phyloP scores from a whole-genome alignment of 176 grass and related monocot species.

The Carex scoparia region DNA sequence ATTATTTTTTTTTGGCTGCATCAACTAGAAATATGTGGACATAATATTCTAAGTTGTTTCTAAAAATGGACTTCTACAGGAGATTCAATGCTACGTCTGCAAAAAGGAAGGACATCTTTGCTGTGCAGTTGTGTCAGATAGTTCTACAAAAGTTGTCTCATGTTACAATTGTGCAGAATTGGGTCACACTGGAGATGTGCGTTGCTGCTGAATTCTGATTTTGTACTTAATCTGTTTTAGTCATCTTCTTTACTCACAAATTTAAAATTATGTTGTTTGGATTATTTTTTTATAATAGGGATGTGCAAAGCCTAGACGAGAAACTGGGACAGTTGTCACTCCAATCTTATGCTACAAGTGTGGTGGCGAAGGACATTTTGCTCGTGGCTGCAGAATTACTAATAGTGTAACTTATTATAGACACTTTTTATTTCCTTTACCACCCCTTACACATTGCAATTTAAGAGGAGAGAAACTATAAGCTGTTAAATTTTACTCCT shows the following conservation, averaged over 20 bases:
- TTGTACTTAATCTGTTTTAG: not conserved
- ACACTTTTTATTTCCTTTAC: not conserved
- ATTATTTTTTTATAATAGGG: constrained; percentile 42
- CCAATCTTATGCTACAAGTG: constrained; percentile 56
- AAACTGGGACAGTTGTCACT: constrained; percentile 28
- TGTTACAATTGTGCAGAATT: constrained; percentile 94
- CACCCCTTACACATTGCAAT: not conserved
- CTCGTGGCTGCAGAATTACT: constrained; percentile 65
- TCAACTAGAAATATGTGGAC: not conserved
- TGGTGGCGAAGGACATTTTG: constrained; percentile 71
- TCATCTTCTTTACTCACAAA: constrained; percentile 15
- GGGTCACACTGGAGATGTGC: constrained; percentile 80
- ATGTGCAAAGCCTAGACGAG: constrained; percentile 74
- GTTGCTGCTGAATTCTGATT: constrained; percentile 18
- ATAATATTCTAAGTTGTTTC: not conserved
- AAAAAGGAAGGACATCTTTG: constrained; percentile 86
- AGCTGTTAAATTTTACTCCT: not conserved
- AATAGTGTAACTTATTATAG: constrained; percentile 36
- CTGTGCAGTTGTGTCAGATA: constrained; percentile 53
- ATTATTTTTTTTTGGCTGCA: not conserved
- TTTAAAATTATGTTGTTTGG: constrained; percentile 29
- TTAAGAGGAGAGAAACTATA: not conserved
- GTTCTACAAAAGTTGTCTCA: constrained; percentile 45
- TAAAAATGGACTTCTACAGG: constrained; percentile 43
- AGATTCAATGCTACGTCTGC: constrained; percentile 89